These are phyloP conservation scores for Penicillium nordicum DNA, from an alignment of 2,329 filamentous ascomycete genomes.

Conservation along the genomic window DNA sequence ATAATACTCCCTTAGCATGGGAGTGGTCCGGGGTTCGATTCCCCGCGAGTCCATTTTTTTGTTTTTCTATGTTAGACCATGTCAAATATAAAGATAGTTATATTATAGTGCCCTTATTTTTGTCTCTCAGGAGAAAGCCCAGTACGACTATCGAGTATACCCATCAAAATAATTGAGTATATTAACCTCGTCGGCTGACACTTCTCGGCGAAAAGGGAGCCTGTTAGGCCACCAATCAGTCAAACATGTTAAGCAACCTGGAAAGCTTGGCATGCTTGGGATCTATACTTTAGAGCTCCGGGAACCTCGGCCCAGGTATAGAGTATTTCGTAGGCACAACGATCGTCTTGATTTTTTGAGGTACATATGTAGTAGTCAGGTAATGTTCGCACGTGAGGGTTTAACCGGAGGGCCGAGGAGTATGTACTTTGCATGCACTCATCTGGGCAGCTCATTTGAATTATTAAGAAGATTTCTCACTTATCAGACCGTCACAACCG, in stretches of 20 bases:
- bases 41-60: constrained; percentile 46
- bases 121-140: not conserved
- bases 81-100: not conserved
- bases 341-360: not conserved
- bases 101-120: not conserved
- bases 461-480: not conserved
- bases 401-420: not conserved
- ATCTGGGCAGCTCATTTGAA: not conserved
- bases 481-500: not conserved
- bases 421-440: not conserved
- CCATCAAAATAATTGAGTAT: not conserved
- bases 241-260: not conserved
- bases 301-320: not conserved
- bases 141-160: not conserved
- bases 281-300: not conserved
- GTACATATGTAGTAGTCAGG: not conserved
- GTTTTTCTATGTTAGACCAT: not conserved
- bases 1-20: constrained; percentile 50
- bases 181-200: too few relatives aligned
- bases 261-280: not conserved
- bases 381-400: not conserved
- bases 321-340: not conserved
- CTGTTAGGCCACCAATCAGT: not conserved
- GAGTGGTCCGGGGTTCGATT: constrained; percentile 50
- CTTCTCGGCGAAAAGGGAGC: not conserved